Evolutionary conservation across 73 alveolate species (phyloP).

Genomic region (Paramecium tetraurelia): DNA sequence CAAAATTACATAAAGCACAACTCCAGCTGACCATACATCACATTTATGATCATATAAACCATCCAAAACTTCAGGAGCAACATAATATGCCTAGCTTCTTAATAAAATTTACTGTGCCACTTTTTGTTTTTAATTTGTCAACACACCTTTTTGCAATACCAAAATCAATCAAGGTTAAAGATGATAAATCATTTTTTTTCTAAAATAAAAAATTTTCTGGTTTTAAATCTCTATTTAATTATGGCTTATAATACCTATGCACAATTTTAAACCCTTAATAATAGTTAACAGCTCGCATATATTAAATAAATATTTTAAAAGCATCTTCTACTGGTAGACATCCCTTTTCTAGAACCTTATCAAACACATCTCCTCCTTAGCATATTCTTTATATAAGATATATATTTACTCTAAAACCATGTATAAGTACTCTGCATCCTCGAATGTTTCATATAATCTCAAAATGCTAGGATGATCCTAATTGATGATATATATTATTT

Average conservation of each 20-base stretch:
- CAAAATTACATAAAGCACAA: constrained; percentile 9
- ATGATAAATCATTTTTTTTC: not conserved
- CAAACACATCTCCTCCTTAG: constrained; percentile 40
- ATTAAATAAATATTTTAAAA: not conserved
- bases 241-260: not conserved
- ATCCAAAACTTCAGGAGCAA: constrained; percentile 36
- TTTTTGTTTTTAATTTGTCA: constrained; percentile 8
- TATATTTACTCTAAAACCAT: constrained; percentile 21
- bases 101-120: not conserved
- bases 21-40: constrained; percentile 45
- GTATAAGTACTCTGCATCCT: not conserved
- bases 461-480: constrained; percentile 36
- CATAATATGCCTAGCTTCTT: constrained; percentile 28
- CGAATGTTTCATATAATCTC: constrained; percentile 42
- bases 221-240: constrained; percentile 22
- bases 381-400: not conserved
- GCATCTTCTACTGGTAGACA: not conserved
- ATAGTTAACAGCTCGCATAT: constrained; percentile 32
- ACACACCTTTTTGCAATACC: not conserved
- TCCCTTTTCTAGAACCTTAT: constrained; percentile 32
- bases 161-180: constrained; percentile 3
- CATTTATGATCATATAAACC: not conserved
- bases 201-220: constrained; percentile 25
- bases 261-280: constrained; percentile 3
- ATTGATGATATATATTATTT: not conserved